phyloP scores from a whole-genome alignment of 768 basidiomycete genomes.

The Rhizopogon vulgaris region DNA sequence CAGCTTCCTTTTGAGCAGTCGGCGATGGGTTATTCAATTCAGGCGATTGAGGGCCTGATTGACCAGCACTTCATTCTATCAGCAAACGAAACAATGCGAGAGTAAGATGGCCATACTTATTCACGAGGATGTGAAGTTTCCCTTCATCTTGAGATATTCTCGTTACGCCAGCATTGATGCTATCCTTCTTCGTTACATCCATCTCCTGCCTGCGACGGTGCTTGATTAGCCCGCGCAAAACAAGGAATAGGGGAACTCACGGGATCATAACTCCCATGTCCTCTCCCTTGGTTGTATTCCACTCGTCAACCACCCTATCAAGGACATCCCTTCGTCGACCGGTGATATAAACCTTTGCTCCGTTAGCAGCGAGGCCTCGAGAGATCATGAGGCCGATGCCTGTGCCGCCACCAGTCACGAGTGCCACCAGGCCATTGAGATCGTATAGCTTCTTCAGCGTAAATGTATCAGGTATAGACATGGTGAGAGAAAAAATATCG shows the following conservation, averaged over 20 bases:
- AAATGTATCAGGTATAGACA: slow-evolving; percentile 19
- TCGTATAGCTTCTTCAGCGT: slow-evolving; percentile 33
- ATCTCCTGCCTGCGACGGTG: slow-evolving; percentile 45
- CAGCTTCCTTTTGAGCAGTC: slow-evolving; percentile 56
- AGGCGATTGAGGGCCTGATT: slow-evolving; percentile 54
- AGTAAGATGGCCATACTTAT: slow-evolving; percentile 50
- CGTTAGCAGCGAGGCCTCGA: slow-evolving; percentile 66
- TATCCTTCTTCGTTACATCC: slow-evolving; percentile 67
- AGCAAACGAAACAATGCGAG: neutral
- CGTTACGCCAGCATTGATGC: slow-evolving; percentile 53
- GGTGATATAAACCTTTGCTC: slow-evolving; percentile 77
- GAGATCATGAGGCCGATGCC: slow-evolving; percentile 64
- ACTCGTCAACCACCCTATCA: slow-evolving; percentile 45
- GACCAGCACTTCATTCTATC: slow-evolving; percentile 55
- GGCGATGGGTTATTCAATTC: slow-evolving; percentile 54
- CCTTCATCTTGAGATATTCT: slow-evolving; percentile 39
- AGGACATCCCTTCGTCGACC: slow-evolving; percentile 64
- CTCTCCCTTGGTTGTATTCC: slow-evolving; percentile 32
- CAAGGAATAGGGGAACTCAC: slow-evolving; percentile 31
- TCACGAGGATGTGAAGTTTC: slow-evolving; percentile 71
- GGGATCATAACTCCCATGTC: slow-evolving; percentile 48
- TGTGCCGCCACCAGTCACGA: slow-evolving; percentile 45
- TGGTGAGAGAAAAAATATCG: slow-evolving; percentile 3
- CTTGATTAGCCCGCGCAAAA: slow-evolving; percentile 1
- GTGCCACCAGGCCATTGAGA: slow-evolving; percentile 50